These are phyloP conservation scores for Boletus rex-veris DNA, from an alignment of 768 basidiomycete genomes.

Conservation along the genomic window DNA sequence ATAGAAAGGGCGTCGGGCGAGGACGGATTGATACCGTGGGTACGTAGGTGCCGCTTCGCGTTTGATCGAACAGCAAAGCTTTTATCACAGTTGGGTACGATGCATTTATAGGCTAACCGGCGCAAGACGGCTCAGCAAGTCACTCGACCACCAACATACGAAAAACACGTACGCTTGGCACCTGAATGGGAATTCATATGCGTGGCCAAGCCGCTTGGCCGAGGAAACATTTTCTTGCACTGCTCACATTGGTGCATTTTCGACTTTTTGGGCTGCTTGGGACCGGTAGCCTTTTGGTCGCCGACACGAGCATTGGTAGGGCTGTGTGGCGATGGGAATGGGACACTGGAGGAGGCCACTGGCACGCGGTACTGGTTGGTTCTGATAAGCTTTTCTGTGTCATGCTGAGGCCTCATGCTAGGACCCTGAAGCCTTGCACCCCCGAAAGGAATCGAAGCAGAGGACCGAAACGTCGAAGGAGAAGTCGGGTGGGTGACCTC, in stretches of 20 bases:
- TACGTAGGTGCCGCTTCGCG: conserved; percentile 74
- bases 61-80: conserved; percentile 78
- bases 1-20: conserved; percentile 15
- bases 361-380: conserved; percentile 15
- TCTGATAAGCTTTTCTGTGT: conserved; percentile 3
- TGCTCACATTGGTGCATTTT: conserved; percentile 49
- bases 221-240: conserved; percentile 45
- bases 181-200: conserved; percentile 55
- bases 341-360: background rate
- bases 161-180: conserved; percentile 40
- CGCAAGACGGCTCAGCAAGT: conserved; percentile 5
- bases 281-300: conserved; percentile 10
- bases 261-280: conserved; percentile 33
- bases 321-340: conserved; percentile 11
- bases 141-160: background rate
- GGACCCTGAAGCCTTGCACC: conserved; percentile 18
- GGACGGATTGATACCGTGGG: conserved; percentile 53
- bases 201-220: conserved; percentile 49
- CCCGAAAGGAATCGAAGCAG: conserved; percentile 4
- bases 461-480: background rate
- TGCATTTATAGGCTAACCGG: conserved; percentile 40
- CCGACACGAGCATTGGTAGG: background rate
- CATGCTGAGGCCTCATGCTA: conserved; percentile 23
- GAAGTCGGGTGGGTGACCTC: conserved; percentile 8
- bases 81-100: conserved; percentile 57